phyloP scores from a whole-genome alignment of 192 early-diverging fungal species.

The Backusella circina region DNA sequence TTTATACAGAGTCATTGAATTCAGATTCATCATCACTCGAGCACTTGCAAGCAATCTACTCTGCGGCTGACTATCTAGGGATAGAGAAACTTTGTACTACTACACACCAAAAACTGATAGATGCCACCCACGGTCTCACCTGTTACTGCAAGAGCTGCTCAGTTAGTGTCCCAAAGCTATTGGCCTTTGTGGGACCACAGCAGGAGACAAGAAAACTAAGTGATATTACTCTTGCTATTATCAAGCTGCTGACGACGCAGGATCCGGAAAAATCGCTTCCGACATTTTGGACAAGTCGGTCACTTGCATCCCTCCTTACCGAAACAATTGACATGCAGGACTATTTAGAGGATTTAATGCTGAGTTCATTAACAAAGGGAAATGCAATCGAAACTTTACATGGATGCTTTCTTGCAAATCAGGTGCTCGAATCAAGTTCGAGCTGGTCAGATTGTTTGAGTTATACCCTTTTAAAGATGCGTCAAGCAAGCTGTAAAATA shows the following conservation, averaged over 20 bases:
- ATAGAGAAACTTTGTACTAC: slow-evolving; percentile 16
- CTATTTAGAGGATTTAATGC: slow-evolving; percentile 2
- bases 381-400: slow-evolving; percentile 27
- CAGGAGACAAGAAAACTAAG: background rate
- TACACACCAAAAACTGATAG: slow-evolving; percentile 5
- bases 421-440: background rate
- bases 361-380: slow-evolving; percentile 1
- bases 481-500: slow-evolving; percentile 1
- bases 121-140: slow-evolving; percentile 1
- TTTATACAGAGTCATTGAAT: slow-evolving; percentile 14
- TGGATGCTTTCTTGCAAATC: slow-evolving; percentile 21
- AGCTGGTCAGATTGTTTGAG: slow-evolving; percentile 11
- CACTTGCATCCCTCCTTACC: background rate
- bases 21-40: background rate
- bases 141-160: slow-evolving; percentile 19
- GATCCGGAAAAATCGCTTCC: slow-evolving; percentile 30
- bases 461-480: background rate
- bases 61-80: slow-evolving; percentile 22
- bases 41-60: background rate
- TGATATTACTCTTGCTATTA: background rate
- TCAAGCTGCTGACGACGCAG: slow-evolving; percentile 18
- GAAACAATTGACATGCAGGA: slow-evolving; percentile 3
- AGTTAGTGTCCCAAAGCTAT: slow-evolving; percentile 4
- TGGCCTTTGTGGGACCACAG: background rate
- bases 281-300: slow-evolving; percentile 17